Evolutionary conservation across 441 rosid genomes (phyloP).

Genomic region (Raphanus hybrid): DNA sequence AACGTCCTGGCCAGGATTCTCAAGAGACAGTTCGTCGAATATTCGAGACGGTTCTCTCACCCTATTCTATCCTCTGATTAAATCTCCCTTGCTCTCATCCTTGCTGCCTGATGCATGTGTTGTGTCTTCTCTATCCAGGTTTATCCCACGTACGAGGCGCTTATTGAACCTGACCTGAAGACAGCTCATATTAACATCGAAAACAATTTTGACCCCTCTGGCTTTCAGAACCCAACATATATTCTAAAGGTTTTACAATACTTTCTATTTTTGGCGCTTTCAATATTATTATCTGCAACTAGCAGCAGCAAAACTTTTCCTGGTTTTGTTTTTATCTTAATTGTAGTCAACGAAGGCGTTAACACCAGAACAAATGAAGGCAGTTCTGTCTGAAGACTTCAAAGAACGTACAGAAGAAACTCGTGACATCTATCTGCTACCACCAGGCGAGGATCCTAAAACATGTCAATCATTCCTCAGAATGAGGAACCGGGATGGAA

Average conservation of each 20-base stretch:
- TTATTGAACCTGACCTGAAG: conserved; percentile 94
- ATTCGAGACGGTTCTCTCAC: conserved; percentile 79
- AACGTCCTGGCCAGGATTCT: conserved; percentile 87
- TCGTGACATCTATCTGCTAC: conserved; percentile 95
- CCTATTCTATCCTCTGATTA: conserved; percentile 29
- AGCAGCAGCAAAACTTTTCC: conserved; percentile 17
- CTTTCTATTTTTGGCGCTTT: neutral
- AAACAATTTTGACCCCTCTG: conserved; percentile 97
- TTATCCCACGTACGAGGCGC: conserved; percentile 98
- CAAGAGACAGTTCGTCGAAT: conserved; percentile 96
- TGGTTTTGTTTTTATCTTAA: conserved; percentile 41
- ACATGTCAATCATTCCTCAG: conserved; percentile 97
- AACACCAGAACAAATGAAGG: conserved; percentile 78
- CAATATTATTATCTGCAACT: neutral
- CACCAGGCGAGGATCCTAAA: conserved; percentile 99
- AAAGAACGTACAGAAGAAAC: conserved; percentile 88
- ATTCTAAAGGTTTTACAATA: conserved; percentile 66
- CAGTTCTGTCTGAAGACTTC: conserved; percentile 59
- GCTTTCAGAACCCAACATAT: conserved; percentile 95
- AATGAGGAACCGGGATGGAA: conserved; percentile 98
- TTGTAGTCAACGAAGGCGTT: conserved; percentile 78
- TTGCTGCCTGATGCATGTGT: neutral
- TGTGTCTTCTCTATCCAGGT: conserved; percentile 56
- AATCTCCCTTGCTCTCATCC: conserved; percentile 18
- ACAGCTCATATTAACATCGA: conserved; percentile 93